Conservation (phyloP, 352 stramenopile species). For the Phytopythium montanum region DNA sequence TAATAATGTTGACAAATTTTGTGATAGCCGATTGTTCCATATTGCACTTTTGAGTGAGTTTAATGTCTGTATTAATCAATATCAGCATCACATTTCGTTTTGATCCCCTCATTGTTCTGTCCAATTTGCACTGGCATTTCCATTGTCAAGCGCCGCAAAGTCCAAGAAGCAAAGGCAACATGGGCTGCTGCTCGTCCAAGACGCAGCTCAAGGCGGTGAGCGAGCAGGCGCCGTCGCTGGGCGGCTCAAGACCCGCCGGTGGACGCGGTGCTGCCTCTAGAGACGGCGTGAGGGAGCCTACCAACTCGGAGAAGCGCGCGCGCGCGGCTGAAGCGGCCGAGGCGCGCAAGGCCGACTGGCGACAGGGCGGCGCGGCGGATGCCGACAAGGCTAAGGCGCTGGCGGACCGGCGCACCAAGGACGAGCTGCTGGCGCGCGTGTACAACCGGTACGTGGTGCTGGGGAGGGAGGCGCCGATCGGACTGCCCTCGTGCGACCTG, state of each 20-base stretch:
- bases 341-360: constrained; percentile 61
- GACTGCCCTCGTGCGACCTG: constrained; percentile 71
- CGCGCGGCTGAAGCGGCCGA: constrained; percentile 65
- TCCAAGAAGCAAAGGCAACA: constrained; percentile 18
- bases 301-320: constrained; percentile 60
- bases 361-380: constrained; percentile 63
- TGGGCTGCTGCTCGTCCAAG: constrained; percentile 77
- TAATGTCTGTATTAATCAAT: too few species aligned
- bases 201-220: constrained; percentile 30
- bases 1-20: neutral
- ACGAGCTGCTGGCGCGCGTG: constrained; percentile 81
- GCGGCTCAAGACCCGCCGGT: constrained; percentile 8
- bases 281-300: constrained; percentile 38
- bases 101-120: too few species aligned
- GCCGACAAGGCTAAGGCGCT: constrained; percentile 63
- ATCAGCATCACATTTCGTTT: too few species aligned
- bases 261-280: constrained; percentile 4
- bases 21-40: too few species aligned
- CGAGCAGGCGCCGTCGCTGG: constrained; percentile 8
- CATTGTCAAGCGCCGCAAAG: neutral
- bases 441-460: constrained; percentile 74
- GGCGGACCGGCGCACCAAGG: constrained; percentile 69
- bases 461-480: constrained; percentile 77
- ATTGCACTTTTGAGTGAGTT: too few species aligned
- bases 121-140: neutral